A percentile compares a stretch with the other conserved stretches of the same genome.
These are phyloP conservation scores for Angomonas ambiguus DNA, from an alignment of 208 protist genomes.

Conservation along the genomic window DNA sequence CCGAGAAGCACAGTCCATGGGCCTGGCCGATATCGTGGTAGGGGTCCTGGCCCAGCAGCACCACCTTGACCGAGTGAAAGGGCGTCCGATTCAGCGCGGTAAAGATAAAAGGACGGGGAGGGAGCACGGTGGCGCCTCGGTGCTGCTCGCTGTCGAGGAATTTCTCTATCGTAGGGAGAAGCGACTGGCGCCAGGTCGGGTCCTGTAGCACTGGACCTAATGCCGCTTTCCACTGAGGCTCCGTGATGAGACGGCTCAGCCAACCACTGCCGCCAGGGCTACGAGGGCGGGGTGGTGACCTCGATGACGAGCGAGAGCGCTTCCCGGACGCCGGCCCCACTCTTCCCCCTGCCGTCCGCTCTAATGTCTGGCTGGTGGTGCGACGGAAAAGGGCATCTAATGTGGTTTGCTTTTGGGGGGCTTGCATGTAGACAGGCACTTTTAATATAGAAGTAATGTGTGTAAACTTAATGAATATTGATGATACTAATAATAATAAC, in stretches of 20 bases:
- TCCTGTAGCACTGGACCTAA: conserved; percentile 43
- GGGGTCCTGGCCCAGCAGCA: conserved; percentile 96
- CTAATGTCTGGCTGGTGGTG: not conserved
- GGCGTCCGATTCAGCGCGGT: conserved; percentile 89
- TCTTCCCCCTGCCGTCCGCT: conserved; percentile 3
- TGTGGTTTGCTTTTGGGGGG: not conserved
- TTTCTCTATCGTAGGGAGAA: conserved; percentile 57
- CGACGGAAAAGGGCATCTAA: not conserved
- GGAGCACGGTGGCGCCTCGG: conserved; percentile 62
- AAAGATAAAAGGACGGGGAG: conserved; percentile 83
- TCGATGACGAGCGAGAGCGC: conserved; percentile 3
- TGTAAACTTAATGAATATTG: not conserved
- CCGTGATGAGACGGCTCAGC: conserved; percentile 44
- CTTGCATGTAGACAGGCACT: not conserved
- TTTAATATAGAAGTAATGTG: not conserved
- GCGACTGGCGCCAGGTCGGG: conserved; percentile 24
- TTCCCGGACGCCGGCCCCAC: not conserved
- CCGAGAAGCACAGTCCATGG: conserved; percentile 96
- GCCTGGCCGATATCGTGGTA: conserved; percentile 94
- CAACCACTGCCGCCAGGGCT: conserved; percentile 2
- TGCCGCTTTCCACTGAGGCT: conserved; percentile 46
- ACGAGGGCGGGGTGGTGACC: not conserved
- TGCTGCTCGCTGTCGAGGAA: conserved; percentile 54
- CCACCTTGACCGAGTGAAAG: conserved; percentile 89
- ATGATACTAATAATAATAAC: no score